Conservation (phyloP, 108 stramenopile genomes). For the Mayamaea pseudoterrestris region DNA sequence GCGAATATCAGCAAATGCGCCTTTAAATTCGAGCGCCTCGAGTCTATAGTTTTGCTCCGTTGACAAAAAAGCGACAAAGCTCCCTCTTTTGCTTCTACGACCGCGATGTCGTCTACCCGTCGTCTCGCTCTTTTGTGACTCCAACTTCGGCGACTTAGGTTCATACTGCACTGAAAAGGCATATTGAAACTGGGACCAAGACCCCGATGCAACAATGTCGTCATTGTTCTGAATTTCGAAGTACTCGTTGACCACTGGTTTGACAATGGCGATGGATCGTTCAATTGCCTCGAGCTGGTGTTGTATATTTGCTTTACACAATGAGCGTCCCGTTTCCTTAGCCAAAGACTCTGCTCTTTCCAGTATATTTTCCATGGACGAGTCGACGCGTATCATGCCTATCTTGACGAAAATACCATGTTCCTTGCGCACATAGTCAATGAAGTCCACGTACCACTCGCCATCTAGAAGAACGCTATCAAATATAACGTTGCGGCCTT, state of each 20-base stretch:
- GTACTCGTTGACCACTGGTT: no score
- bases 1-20: slow-evolving; percentile 48
- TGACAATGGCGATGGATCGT: no score
- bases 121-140: no score
- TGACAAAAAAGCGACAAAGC: slow-evolving; percentile 27
- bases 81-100: no score
- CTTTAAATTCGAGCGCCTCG: slow-evolving; percentile 31
- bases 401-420: slow-evolving; percentile 20
- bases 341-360: slow-evolving; percentile 12
- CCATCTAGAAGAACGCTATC: slow-evolving; percentile 42
- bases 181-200: no score
- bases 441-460: slow-evolving; percentile 42
- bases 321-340: no score
- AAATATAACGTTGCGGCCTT: slow-evolving; percentile 54
- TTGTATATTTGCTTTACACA: no score
- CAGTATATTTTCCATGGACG: slow-evolving; percentile 17
- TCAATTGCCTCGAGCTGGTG: not conserved
- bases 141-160: no score
- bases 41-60: slow-evolving; percentile 37
- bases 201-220: no score
- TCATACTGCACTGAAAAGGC: no score
- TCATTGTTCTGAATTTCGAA: no score
- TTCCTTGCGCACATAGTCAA: slow-evolving; percentile 27
- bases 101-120: no score
- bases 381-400: slow-evolving; percentile 32